Percentiles rank a stretch among this genome's conserved stretches.
Conservation (phyloP, 768 basidiomycete genomes). For the Tremella fuciformis region DNA sequence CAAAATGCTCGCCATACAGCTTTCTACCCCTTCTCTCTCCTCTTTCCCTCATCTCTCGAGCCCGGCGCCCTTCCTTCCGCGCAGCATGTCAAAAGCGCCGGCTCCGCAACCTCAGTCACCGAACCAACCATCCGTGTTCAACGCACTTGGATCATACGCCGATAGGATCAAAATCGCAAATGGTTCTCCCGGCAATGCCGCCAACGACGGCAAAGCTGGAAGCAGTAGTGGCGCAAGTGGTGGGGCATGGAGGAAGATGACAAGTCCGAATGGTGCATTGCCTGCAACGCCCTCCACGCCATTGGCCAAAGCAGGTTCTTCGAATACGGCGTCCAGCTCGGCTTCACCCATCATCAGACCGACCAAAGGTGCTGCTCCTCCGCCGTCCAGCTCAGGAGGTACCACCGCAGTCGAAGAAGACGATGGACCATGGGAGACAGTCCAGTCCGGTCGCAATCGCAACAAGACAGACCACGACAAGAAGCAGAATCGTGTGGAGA, state of each 20-base stretch:
- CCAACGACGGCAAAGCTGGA: neutral
- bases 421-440: constrained; percentile 42
- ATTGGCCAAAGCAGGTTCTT: constrained; percentile 5
- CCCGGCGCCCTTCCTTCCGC: neutral
- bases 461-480: constrained; percentile 6
- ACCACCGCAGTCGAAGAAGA: constrained; percentile 17
- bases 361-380: constrained; percentile 13
- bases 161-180: constrained; percentile 33
- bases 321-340: constrained; percentile 1
- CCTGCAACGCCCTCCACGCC: neutral
- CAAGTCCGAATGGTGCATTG: neutral
- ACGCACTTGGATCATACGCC: constrained; percentile 45
- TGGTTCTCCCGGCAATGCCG: neutral
- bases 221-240: neutral
- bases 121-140: constrained; percentile 32
- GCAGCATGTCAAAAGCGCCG: constrained; percentile 5
- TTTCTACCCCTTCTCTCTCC: constrained; percentile 13
- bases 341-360: constrained; percentile 10
- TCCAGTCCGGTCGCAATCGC: constrained; percentile 19
- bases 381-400: constrained; percentile 8
- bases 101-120: neutral
- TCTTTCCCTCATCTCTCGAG: constrained; percentile 14
- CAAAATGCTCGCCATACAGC: constrained; percentile 27
- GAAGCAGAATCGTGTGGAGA: neutral
- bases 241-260: neutral